Base-by-base conservation (phyloP, 257 asterid genomes). In the Gardenia jasminoides region DNA sequence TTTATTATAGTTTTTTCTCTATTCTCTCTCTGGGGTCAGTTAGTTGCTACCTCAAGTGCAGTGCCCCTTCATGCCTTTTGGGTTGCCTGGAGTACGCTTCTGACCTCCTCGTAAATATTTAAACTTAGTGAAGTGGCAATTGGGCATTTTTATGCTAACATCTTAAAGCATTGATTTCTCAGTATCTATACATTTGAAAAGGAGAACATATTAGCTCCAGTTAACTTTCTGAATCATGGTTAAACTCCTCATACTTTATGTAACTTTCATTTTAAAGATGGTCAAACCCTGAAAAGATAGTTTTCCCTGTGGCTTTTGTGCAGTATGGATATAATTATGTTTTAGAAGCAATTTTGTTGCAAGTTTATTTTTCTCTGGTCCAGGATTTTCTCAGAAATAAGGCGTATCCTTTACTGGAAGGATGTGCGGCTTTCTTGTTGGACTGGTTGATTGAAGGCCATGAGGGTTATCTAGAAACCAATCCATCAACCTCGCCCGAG, bases 401-500 rank as follows among this genome's bases (percentile, higher is more conserved):
- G 80, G 91, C 93, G 65, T 93, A 90, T 80, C 88, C 97, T 16
- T 83, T 93, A 78, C 82, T 93, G 84, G 94, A 90, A 87, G 89
- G 96, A 13, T 89, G 96, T 74, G 80, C 88, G 67, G 82, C 86
- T 5, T 93, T 91, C 84, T 85, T 91, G 66, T 72, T 93, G 78
- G 97, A 90, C 87, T 93, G 98, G 97, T 81, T 93, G 72, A 86
- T 88, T 31, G 91, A 90, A 83, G 90, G 94, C 58, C 89, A 80
- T n/a, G 88, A 59, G 39, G 88, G 87, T 59, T 83, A 70, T 82
- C 88, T 90, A n/a, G 94, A 87, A 79, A 93, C 98, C 31, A 93
- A 93, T 79, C 98, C 98, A 66, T 93, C 98, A 62, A 91, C 94
- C 71, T 93, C 96, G 26, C 98, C 96, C 0, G 98, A 91, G 83